Evolutionary conservation across 2,329 filamentous ascomycete genomes (phyloP).

Genomic region (Emmonsiellopsis sp.): DNA sequence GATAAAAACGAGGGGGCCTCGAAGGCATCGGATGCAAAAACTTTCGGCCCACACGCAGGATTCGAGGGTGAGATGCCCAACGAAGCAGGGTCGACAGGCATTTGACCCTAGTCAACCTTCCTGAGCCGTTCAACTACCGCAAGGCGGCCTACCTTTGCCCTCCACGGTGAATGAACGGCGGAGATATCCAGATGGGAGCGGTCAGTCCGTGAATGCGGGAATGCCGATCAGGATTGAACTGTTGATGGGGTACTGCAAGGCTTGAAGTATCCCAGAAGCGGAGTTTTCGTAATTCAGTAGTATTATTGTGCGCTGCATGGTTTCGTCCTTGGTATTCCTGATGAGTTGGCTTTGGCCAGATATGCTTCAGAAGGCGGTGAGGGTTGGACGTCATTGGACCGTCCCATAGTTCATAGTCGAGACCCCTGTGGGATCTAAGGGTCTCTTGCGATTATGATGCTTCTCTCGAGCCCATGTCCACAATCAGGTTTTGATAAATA

Average conservation of each 20-base stretch:
- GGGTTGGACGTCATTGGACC: neutral
- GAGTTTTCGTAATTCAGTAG: neutral
- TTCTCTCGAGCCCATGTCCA: neutral
- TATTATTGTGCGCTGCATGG: constrained; percentile 1
- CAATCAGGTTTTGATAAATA: no score
- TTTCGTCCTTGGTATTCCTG: constrained; percentile 1
- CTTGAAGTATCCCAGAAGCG: neutral
- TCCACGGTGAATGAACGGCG: neutral
- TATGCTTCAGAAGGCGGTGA: constrained; percentile 1
- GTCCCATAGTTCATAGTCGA: neutral
- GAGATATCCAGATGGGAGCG: neutral
- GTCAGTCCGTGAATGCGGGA: neutral
- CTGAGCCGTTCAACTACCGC: neutral
- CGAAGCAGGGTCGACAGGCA: neutral
- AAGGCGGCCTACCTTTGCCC: neutral
- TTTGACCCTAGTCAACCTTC: neutral
- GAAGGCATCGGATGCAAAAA: neutral
- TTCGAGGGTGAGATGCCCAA: neutral
- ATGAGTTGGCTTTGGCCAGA: constrained; percentile 1
- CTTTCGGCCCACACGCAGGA: neutral
- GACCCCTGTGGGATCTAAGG: neutral
- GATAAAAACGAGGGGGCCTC: neutral
- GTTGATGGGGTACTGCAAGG: neutral
- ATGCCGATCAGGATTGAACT: neutral
- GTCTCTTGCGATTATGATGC: neutral